Evolutionary conservation across 2,329 filamentous ascomycete genomes (phyloP).

Genomic region (Beauveria sp.): DNA sequence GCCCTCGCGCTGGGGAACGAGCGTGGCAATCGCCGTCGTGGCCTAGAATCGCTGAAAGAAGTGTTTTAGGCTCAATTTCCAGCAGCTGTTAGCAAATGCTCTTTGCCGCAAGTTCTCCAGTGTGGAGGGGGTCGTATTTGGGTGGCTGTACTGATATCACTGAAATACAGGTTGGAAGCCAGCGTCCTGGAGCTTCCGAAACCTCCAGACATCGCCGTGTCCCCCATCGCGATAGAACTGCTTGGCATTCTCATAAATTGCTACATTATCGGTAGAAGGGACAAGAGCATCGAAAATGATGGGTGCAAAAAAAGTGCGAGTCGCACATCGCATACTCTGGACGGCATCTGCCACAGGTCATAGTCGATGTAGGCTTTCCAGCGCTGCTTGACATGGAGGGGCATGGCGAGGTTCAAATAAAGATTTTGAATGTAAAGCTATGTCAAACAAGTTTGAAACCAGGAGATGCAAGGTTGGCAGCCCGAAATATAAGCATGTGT

Average conservation of each 20-base stretch:
- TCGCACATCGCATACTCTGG: neutral
- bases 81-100: neutral
- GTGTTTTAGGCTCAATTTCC: neutral
- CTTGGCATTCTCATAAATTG: neutral
- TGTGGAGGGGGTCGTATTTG: neutral
- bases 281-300: neutral
- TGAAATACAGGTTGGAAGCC: neutral
- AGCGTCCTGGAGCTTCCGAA: neutral
- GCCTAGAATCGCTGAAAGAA: neutral
- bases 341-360: neutral
- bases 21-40: neutral
- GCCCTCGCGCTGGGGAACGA: constrained; percentile 17
- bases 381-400: neutral
- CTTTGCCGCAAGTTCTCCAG: neutral
- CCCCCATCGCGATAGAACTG: neutral
- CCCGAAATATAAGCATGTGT: neutral
- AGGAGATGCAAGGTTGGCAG: no score
- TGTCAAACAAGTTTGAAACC: no score
- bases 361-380: neutral
- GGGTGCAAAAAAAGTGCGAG: neutral
- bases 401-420: neutral
- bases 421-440: no score
- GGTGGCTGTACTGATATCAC: neutral
- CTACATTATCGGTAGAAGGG: neutral
- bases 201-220: neutral